Evolutionary conservation across 2,329 filamentous ascomycete species (phyloP).

Genomic region (Fusarium transvaalense): DNA sequence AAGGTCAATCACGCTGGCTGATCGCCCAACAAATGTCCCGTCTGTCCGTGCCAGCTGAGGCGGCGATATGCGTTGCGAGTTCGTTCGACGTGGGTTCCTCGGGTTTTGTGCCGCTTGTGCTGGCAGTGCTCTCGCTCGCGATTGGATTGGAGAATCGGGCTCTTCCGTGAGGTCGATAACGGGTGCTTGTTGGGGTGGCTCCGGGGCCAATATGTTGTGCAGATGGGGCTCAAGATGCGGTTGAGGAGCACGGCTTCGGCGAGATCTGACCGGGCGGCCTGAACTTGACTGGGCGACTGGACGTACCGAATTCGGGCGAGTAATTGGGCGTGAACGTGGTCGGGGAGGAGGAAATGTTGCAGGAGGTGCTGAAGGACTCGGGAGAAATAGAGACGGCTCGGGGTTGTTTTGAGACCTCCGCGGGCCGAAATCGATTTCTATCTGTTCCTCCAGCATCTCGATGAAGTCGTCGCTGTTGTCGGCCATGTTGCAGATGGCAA

Average conservation of each 20-base stretch:
- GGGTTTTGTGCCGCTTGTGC: slow-evolving; percentile 25
- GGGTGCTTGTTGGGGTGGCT: slow-evolving; percentile 39
- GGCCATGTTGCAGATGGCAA: slow-evolving; percentile 30
- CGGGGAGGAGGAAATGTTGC: slow-evolving; percentile 18
- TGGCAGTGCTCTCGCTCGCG: slow-evolving; percentile 50
- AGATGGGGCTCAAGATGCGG: slow-evolving; percentile 12
- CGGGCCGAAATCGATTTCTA: slow-evolving; percentile 28
- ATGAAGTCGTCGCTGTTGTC: slow-evolving; percentile 35
- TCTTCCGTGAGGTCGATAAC: slow-evolving; percentile 66
- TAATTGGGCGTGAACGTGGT: background rate
- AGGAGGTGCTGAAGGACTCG: slow-evolving; percentile 29
- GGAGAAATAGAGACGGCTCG: slow-evolving; percentile 34
- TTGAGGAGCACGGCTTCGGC: background rate
- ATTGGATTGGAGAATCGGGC: slow-evolving; percentile 60
- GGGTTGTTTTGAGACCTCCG: background rate
- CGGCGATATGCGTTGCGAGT: slow-evolving; percentile 56
- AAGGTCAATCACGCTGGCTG: slow-evolving; percentile 63
- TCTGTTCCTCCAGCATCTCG: slow-evolving; percentile 39
- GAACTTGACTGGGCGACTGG: background rate
- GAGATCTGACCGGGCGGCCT: background rate
- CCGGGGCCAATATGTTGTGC: slow-evolving; percentile 9
- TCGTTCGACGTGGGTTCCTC: slow-evolving; percentile 58
- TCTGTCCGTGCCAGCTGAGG: slow-evolving; percentile 61
- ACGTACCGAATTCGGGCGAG: background rate
- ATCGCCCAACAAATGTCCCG: slow-evolving; percentile 56